Evolutionary conservation across 176 grass and related monocot species (phyloP).

Genomic region (Oryza meridionalis): DNA sequence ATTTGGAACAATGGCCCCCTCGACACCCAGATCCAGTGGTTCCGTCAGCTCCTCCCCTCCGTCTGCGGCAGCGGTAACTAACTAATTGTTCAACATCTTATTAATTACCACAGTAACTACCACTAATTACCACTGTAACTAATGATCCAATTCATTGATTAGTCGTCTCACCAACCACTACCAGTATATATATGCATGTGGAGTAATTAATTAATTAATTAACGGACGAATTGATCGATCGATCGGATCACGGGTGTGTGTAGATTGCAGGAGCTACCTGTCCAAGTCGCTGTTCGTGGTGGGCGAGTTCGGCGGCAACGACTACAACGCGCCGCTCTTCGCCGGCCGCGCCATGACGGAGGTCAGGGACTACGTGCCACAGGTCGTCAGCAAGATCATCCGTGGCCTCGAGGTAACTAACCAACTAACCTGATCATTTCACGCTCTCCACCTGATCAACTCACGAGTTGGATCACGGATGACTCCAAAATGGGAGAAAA

Average conservation of each 20-base stretch:
- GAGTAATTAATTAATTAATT: not conserved
- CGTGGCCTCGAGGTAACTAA: conserved; percentile 46
- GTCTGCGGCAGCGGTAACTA: conserved; percentile 48
- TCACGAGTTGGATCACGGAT: not conserved
- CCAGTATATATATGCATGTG: not conserved
- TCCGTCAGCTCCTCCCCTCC: conserved; percentile 53
- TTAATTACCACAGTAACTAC: not conserved
- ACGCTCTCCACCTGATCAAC: not conserved
- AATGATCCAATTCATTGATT: not conserved
- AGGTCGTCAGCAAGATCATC: conserved; percentile 47
- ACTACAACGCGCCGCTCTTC: conserved; percentile 74
- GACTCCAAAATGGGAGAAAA: not conserved
- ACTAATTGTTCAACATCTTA: not conserved
- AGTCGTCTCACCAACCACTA: not conserved
- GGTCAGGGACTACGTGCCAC: conserved; percentile 54
- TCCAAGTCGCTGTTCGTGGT: conserved; percentile 65
- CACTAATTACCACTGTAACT: not conserved
- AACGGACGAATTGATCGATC: not conserved
- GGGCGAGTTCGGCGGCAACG: conserved; percentile 77
- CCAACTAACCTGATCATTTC: not conserved
- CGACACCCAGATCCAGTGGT: conserved; percentile 68
- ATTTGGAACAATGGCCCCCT: conserved; percentile 72
- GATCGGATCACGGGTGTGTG: too few relatives aligned
- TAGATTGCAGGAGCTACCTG: conserved; percentile 53
- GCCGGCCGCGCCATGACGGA: conserved; percentile 46